phyloP scores from a whole-genome alignment of 2,329 filamentous ascomycete genomes.

The Talaromyces funiculosus region DNA sequence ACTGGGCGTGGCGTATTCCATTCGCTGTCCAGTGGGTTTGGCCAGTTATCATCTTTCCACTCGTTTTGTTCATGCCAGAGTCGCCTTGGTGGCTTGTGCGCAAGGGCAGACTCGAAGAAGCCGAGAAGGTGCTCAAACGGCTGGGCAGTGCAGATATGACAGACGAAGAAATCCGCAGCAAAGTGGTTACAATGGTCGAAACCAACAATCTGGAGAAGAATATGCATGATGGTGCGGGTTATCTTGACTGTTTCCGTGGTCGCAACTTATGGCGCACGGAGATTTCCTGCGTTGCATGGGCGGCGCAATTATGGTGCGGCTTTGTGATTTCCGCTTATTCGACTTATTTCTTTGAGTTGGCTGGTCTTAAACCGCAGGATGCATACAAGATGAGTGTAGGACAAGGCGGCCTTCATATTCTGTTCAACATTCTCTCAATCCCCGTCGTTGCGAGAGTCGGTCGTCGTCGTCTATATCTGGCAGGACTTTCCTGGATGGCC shows the following conservation, averaged over 20 bases:
- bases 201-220: conserved; percentile 10
- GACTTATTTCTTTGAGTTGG: conserved; percentile 48
- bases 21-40: conserved; percentile 51
- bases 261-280: conserved; percentile 35
- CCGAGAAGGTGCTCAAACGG: conserved; percentile 12
- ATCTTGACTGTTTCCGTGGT: conserved; percentile 35
- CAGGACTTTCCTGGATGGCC: conserved; percentile 29
- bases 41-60: conserved; percentile 45
- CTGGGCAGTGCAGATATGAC: conserved; percentile 7
- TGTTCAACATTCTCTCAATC: conserved; percentile 31
- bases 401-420: conserved; percentile 31
- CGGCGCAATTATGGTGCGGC: conserved; percentile 39
- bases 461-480: conserved; percentile 27
- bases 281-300: conserved; percentile 40
- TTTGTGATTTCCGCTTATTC: conserved; percentile 47
- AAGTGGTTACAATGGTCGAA: conserved; percentile 7
- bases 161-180: conserved; percentile 5
- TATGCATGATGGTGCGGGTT: conserved; percentile 9
- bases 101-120: conserved; percentile 9
- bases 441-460: conserved; percentile 28
- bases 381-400: conserved; percentile 35
- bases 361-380: conserved; percentile 25
- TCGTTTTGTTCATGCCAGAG: conserved; percentile 26
- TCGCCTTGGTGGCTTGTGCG: conserved; percentile 16
- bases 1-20: conserved; percentile 50